These are phyloP conservation scores for Talaromyces liani DNA, from an alignment of 495 filamentous ascomycete species.

Conservation along the genomic window DNA sequence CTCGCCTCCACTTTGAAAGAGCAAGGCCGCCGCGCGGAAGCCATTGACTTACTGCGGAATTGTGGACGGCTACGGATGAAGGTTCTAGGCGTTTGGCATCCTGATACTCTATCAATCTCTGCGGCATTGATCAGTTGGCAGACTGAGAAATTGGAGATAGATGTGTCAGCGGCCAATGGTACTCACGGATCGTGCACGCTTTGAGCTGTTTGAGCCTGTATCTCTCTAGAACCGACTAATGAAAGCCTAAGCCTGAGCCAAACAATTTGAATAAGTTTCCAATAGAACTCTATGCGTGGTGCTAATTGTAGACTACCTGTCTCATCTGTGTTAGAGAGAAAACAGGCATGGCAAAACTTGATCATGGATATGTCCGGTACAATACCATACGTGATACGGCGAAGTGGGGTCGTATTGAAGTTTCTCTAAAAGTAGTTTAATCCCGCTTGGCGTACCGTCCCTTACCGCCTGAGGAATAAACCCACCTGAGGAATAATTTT, in stretches of 20 bases:
- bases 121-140: conserved; percentile 6
- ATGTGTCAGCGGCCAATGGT: conserved; percentile 2
- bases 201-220: conserved; percentile 1
- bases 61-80: too few relatives aligned
- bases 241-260: neutral
- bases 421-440: too few relatives aligned
- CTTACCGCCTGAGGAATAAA: too few relatives aligned
- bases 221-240: conserved; percentile 2
- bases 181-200: conserved; percentile 6
- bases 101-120: too few relatives aligned
- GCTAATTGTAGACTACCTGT: neutral
- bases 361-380: conserved; percentile 4
- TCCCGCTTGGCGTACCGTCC: too few relatives aligned
- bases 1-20: too few relatives aligned
- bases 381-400: conserved; percentile 6
- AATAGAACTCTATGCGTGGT: neutral
- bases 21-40: too few relatives aligned
- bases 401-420: conserved; percentile 1
- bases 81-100: too few relatives aligned
- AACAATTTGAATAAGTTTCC: neutral
- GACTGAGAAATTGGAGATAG: conserved; percentile 7
- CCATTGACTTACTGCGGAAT: too few relatives aligned
- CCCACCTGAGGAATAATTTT: too few relatives aligned
- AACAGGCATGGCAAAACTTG: neutral
- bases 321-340: conserved; percentile 2